A percentile compares a stretch with the other conserved stretches of the same genome.
These are phyloP conservation scores for Nitzschia sp. DNA, from an alignment of 108 stramenopile genomes.

Conservation along the genomic window DNA sequence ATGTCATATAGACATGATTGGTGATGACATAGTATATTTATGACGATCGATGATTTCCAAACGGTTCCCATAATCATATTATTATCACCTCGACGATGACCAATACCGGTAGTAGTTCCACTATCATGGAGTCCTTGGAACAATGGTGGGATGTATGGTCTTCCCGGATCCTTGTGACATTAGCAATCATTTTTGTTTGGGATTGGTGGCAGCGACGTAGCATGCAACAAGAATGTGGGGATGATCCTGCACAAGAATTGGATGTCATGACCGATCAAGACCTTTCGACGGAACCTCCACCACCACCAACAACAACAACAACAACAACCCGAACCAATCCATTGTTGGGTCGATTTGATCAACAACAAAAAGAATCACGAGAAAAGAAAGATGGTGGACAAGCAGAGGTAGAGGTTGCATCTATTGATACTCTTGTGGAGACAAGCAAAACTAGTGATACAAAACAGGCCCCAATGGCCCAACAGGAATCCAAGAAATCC, in stretches of 20 bases:
- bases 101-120: not conserved
- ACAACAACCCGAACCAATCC: not conserved
- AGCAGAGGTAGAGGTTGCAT: too few species aligned
- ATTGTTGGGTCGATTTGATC: not conserved
- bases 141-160: not conserved
- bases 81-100: not conserved
- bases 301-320: constrained; percentile 1
- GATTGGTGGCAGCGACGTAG: constrained; percentile 4
- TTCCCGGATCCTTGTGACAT: constrained; percentile 1
- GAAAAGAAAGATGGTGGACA: not conserved
- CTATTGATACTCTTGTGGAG: too few species aligned
- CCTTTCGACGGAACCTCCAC: not conserved
- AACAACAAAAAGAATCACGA: not conserved
- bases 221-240: too few species aligned
- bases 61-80: too few species aligned
- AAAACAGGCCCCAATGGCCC: not conserved
- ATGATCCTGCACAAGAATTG: too few species aligned
- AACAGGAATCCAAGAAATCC: not conserved
- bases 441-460: not conserved
- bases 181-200: not conserved
- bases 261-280: not conserved
- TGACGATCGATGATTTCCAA: too few species aligned
- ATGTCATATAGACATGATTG: too few species aligned
- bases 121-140: not conserved
- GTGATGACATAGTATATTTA: too few species aligned